A percentile compares a stretch with the other conserved stretches of the same genome.
These are phyloP conservation scores for Sphaerulina musiva DNA, from an alignment of 2,329 filamentous ascomycete species.

Conservation along the genomic window DNA sequence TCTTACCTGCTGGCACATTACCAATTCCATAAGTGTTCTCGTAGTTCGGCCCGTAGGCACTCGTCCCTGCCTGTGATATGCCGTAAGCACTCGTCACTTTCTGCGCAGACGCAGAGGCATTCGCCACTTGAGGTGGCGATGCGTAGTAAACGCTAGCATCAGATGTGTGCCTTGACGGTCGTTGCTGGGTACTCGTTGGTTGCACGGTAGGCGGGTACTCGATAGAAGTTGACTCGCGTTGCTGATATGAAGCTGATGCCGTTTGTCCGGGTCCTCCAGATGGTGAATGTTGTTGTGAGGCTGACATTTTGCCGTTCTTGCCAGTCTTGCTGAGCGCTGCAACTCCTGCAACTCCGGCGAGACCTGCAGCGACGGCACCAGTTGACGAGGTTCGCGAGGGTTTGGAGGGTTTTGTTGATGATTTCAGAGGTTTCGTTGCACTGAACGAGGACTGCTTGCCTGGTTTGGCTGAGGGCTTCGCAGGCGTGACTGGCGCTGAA, in stretches of 20 bases:
- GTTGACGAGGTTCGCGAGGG: slow-evolving; percentile 33
- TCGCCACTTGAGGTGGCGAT: slow-evolving; percentile 6
- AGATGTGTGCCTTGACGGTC: slow-evolving; percentile 17
- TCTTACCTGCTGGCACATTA: slow-evolving; percentile 38
- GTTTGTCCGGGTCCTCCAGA: slow-evolving; percentile 4
- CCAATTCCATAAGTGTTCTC: slow-evolving; percentile 12
- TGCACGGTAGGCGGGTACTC: slow-evolving; percentile 12
- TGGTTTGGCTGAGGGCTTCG: slow-evolving; percentile 33
- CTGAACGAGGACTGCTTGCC: slow-evolving; percentile 20
- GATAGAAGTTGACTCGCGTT: slow-evolving; percentile 2
- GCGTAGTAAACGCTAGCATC: slow-evolving; percentile 19
- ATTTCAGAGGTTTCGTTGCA: slow-evolving; percentile 15
- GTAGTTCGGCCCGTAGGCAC: slow-evolving; percentile 6
- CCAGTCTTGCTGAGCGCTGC: slow-evolving; percentile 29
- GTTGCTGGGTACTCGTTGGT: slow-evolving; percentile 1
- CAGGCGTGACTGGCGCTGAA: slow-evolving; percentile 19
- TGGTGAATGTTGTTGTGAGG: slow-evolving; percentile 12
- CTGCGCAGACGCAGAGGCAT: slow-evolving; percentile 6
- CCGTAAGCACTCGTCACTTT: slow-evolving; percentile 7
- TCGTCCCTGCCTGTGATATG: slow-evolving; percentile 1
- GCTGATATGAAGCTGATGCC: slow-evolving; percentile 7
- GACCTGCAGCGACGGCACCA: slow-evolving; percentile 33
- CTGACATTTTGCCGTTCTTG: slow-evolving; percentile 11
- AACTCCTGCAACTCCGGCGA: slow-evolving; percentile 38
- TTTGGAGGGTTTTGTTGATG: slow-evolving; percentile 18